Percentiles rank a stretch among this genome's conserved stretches.
Conservation (phyloP, 192 early-diverging fungal species). For the Kappamyces sp. region DNA sequence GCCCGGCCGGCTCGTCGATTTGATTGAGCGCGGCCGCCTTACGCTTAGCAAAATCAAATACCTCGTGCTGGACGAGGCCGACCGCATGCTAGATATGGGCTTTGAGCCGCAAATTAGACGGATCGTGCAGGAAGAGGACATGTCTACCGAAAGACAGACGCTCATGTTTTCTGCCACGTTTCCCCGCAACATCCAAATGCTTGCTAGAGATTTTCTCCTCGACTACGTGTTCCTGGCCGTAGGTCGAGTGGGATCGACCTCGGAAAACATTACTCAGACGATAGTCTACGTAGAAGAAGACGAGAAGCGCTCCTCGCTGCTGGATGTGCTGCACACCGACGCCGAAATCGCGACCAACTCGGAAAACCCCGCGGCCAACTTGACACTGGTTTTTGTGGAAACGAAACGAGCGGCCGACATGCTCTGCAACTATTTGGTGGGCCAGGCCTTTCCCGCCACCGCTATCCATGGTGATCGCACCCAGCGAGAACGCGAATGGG, state of each 20-base stretch:
- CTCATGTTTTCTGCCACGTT: conserved; percentile 99
- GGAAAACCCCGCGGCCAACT: conserved; percentile 47
- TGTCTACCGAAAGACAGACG: conserved; percentile 69
- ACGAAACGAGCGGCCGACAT: conserved; percentile 93
- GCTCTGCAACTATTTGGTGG: conserved; percentile 71
- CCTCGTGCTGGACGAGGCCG: conserved; percentile 55
- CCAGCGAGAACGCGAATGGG: conserved; percentile 91
- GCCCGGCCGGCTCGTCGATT: conserved; percentile 88
- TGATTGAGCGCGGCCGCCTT: conserved; percentile 75
- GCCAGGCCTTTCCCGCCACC: conserved; percentile 79
- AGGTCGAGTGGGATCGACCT: conserved; percentile 88
- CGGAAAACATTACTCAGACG: conserved; percentile 92
- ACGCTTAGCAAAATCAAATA: conserved; percentile 68
- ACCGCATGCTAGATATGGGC: conserved; percentile 88
- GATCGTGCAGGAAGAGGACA: conserved; percentile 74
- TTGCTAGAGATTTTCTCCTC: conserved; percentile 87
- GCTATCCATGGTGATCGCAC: conserved; percentile 96
- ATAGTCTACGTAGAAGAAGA: conserved; percentile 90
- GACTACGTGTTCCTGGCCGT: conserved; percentile 75
- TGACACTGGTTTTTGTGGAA: conserved; percentile 95
- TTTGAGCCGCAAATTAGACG: conserved; percentile 89
- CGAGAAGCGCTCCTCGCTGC: conserved; percentile 83
- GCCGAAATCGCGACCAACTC: conserved; percentile 21
- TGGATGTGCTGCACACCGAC: conserved; percentile 66
- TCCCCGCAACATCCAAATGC: conserved; percentile 81